Percentiles rank a stretch among this genome's conserved stretches.
These are phyloP conservation scores for Luffa acutangula DNA, from an alignment of 306 rosid genomes.

Conservation along the genomic window DNA sequence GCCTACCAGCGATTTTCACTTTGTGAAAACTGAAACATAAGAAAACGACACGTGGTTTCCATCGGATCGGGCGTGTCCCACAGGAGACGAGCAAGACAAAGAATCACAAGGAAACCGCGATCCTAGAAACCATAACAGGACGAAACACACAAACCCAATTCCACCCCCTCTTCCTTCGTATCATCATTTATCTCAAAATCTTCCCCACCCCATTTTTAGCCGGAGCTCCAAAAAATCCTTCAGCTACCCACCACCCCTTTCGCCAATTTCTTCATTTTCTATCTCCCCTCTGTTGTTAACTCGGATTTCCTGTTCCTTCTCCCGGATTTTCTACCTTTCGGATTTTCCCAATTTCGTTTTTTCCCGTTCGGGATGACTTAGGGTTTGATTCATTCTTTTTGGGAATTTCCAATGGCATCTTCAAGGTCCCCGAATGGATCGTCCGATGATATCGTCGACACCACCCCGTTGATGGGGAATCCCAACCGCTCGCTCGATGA, in stretches of 20 bases:
- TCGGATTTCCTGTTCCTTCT: not conserved
- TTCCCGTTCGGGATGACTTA: conserved; percentile 1
- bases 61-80: not conserved
- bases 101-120: not conserved
- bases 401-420: conserved; percentile 39
- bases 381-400: not conserved
- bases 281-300: not conserved
- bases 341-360: not conserved
- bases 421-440: conserved; percentile 50
- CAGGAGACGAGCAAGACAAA: not conserved
- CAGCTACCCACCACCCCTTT: not conserved
- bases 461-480: conserved; percentile 52
- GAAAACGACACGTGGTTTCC: not conserved
- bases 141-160: not conserved
- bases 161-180: not conserved
- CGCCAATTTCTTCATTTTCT: not conserved
- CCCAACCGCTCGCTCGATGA: conserved; percentile 47
- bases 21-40: not conserved
- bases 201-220: not conserved
- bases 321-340: not conserved
- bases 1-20: not conserved
- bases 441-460: conserved; percentile 57
- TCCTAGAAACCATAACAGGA: not conserved
- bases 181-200: not conserved
- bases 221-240: not conserved